Evolutionary conservation across 176 grass and related monocot genomes (phyloP), one percentile per base, ranked within the genome.

Genomic region (Metroxylon sagu): DNA sequence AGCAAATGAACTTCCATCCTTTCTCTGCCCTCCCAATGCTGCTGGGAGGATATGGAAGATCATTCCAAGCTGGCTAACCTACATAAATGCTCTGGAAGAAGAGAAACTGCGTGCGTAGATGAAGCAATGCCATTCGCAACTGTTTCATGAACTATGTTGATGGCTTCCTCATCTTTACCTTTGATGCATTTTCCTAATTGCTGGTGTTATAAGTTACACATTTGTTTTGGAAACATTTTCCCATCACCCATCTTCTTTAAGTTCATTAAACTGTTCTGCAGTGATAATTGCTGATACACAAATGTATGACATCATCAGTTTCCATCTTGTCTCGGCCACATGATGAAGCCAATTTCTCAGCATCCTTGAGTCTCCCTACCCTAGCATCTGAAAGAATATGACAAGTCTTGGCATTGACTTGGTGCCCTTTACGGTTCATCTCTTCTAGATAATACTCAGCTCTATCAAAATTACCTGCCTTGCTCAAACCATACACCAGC

Each of bases 21-120:
- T 35, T 19, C 29, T 27, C 30, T 16, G 7, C 30, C 21, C 18
- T 35, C 7, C 35, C 35, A 17, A 60, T 7, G 39, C 59, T 55
- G 50, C 8, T 51, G 55, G 68, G 17, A 70, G 56, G 39, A 70
- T 50, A 57, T 59, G 23, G 27, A 70, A 27, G 68, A 70, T 59
- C 17, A 2, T 59, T 10, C 59, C 39, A 18, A 70, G 55, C 8
- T 29, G 43, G 25, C 25, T 39, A 59, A 29, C 56, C 3, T 17
- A 29, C 2, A 70, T 18, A 70, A 10, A 70, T 59, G 50, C 23
- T 70, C 68, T 18, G 59, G 56, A 56, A 70, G 21, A 25, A 59
- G 19, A 60, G 21, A 59, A 19, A 59, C 68, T 29, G 16, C 18
- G 19, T 28, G 14, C 18, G 39, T 28, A 60, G 43, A 59, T 14